Conservation (phyloP, 371 early-diverging fungal genomes). For the Mortierella sp. region DNA sequence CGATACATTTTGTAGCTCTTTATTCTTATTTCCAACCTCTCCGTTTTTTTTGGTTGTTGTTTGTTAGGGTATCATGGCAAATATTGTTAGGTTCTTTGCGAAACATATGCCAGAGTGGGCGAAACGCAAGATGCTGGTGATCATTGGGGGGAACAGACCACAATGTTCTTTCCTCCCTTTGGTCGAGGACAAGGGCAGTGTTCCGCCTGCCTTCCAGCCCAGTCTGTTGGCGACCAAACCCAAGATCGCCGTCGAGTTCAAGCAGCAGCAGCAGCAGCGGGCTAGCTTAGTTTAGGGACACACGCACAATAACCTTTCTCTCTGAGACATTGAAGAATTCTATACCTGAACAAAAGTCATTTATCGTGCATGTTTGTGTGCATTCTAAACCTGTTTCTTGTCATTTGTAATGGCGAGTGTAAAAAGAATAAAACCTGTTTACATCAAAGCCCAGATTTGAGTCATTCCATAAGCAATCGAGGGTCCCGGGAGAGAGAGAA, state of each 20-base stretch:
- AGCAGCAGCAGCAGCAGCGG: too few relatives aligned
- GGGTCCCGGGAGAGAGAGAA: background rate
- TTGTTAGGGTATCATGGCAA: background rate
- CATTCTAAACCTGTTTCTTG: background rate
- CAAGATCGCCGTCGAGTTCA: background rate
- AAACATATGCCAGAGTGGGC: conserved; percentile 20
- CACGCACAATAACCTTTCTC: too few relatives aligned
- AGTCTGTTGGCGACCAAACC: conserved; percentile 1
- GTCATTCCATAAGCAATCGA: background rate
- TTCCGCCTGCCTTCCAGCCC: conserved; percentile 14
- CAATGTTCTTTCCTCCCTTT: conserved; percentile 30
- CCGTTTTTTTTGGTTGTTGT: background rate
- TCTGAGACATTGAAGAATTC: too few relatives aligned
- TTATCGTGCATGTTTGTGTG: background rate
- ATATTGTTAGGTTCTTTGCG: background rate
- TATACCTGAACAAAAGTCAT: too few relatives aligned
- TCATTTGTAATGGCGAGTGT: background rate
- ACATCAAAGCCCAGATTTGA: background rate
- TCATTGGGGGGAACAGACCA: background rate
- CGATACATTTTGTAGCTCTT: background rate
- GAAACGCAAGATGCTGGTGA: background rate
- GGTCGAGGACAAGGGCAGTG: conserved; percentile 21
- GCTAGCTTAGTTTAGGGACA: background rate
- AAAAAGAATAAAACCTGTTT: background rate
- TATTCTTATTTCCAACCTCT: background rate